Percentiles rank a stretch among this genome's conserved stretches.
Conservation (phyloP, 139 green algal species). For the Chlorella ohadii region DNA sequence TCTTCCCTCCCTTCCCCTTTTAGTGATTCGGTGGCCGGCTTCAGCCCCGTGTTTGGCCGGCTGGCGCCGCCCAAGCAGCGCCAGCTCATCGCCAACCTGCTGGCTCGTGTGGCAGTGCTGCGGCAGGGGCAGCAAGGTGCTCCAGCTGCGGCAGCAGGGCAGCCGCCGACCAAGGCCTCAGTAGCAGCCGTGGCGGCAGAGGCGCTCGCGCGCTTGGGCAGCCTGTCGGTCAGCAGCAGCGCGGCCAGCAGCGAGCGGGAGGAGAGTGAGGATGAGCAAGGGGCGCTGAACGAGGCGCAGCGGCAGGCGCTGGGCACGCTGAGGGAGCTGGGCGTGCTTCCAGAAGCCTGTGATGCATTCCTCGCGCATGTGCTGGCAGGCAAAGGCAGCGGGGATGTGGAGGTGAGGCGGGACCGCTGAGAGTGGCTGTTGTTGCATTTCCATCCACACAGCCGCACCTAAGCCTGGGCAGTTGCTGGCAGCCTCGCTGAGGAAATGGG, state of each 20-base stretch:
- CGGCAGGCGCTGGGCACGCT: background rate
- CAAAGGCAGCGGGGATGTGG: background rate
- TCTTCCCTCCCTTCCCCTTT: no score
- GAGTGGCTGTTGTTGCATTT: background rate
- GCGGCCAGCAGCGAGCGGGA: background rate
- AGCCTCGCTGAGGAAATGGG: no score
- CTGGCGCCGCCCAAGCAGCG: background rate
- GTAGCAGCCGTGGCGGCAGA: background rate
- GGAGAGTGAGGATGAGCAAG: background rate
- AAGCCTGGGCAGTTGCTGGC: background rate
- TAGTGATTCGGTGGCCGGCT: background rate
- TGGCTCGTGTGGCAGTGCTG: background rate
- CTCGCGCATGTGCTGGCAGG: background rate
- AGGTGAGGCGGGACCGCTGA: background rate
- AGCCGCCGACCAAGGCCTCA: background rate
- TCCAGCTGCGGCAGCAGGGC: background rate
- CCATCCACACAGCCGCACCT: background rate
- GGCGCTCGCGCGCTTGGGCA: background rate
- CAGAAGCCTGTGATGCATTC: background rate
- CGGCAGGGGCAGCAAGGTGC: background rate
- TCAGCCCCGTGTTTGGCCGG: background rate
- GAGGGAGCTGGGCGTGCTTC: constrained; percentile 14
- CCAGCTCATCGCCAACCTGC: background rate
- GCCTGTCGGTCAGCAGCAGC: background rate
- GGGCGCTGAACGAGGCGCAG: background rate